Conservation (phyloP, 495 filamentous ascomycete species). For the Lasiosphaeris hirsuta region DNA sequence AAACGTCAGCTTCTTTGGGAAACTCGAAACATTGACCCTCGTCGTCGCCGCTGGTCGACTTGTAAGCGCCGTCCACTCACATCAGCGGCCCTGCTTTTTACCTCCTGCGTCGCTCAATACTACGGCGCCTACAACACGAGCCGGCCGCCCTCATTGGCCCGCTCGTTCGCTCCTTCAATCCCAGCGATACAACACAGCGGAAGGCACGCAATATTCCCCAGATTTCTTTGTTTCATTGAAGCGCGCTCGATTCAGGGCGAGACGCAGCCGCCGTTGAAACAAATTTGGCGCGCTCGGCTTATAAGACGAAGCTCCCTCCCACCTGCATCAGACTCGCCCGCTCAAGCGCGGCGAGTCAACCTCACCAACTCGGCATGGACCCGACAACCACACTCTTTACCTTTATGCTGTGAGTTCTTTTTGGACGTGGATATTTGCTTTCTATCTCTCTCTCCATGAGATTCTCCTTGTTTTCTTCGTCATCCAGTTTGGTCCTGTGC, state of each 20-base stretch:
- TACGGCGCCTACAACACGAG: slow-evolving; percentile 33
- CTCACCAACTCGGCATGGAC: slow-evolving; percentile 47
- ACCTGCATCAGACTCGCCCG: slow-evolving; percentile 16
- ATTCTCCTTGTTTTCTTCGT: slow-evolving; percentile 5
- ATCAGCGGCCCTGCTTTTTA: neutral
- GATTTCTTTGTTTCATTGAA: neutral
- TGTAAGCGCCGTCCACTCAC: slow-evolving; percentile 36
- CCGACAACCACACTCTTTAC: slow-evolving; percentile 71
- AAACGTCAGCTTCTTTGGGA: slow-evolving; percentile 8
- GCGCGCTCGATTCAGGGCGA: neutral
- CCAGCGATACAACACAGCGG: neutral
- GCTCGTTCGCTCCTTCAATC: slow-evolving; percentile 21
- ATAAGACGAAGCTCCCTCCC: slow-evolving; percentile 22
- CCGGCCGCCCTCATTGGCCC: slow-evolving; percentile 28
- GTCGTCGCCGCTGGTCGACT: slow-evolving; percentile 21
- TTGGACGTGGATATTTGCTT: slow-evolving; percentile 16
- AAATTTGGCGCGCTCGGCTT: slow-evolving; percentile 11
- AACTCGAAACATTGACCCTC: slow-evolving; percentile 25
- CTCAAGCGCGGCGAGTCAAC: slow-evolving; percentile 27
- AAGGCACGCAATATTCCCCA: slow-evolving; percentile 4
- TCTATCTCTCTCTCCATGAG: slow-evolving; percentile 26
- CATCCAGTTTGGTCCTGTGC: slow-evolving; percentile 22
- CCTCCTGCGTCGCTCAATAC: slow-evolving; percentile 16
- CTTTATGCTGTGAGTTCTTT: slow-evolving; percentile 63
- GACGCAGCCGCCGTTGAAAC: slow-evolving; percentile 11